These are phyloP conservation scores for Auriscalpium orientale DNA, from an alignment of 768 basidiomycete genomes.

Conservation along the genomic window DNA sequence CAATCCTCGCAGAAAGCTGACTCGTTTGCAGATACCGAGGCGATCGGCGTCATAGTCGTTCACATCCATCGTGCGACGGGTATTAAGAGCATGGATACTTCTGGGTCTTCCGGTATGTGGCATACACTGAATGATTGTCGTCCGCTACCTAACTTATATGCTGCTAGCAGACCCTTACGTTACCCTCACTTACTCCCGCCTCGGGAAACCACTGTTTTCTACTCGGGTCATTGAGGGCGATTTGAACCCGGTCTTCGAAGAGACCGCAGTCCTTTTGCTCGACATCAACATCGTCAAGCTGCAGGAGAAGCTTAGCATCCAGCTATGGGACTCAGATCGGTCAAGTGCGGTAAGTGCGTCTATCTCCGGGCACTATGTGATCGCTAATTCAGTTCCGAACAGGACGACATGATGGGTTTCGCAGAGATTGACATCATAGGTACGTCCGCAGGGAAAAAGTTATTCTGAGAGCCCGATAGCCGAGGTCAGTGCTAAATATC, in stretches of 20 bases:
- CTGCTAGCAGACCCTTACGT: slow-evolving; percentile 40
- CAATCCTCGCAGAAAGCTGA: no score
- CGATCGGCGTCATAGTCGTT: slow-evolving; percentile 58
- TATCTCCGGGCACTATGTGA: not conserved
- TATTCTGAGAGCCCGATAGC: no score
- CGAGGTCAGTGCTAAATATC: not conserved
- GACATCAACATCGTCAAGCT: slow-evolving; percentile 59
- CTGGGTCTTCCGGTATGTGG: slow-evolving; percentile 27
- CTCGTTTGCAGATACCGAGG: slow-evolving; percentile 34
- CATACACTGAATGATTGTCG: not conserved
- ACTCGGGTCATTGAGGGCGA: slow-evolving; percentile 61
- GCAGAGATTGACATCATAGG: slow-evolving; percentile 32
- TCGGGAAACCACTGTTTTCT: slow-evolving; percentile 60
- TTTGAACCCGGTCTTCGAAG: slow-evolving; percentile 60
- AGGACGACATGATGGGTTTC: slow-evolving; percentile 44
- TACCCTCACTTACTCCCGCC: slow-evolving; percentile 56
- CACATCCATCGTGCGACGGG: slow-evolving; percentile 55
- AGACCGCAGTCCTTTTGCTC: slow-evolving; percentile 55
- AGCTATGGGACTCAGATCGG: slow-evolving; percentile 68
- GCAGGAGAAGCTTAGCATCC: slow-evolving; percentile 53
- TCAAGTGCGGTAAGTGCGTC: slow-evolving; percentile 20
- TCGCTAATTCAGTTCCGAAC: not conserved
- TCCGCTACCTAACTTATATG: not conserved
- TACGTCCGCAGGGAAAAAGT: not conserved
- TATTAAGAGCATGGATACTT: slow-evolving; percentile 34